phyloP scores from a whole-genome alignment of 73 alveolate species.

The Effrenium voratum region DNA sequence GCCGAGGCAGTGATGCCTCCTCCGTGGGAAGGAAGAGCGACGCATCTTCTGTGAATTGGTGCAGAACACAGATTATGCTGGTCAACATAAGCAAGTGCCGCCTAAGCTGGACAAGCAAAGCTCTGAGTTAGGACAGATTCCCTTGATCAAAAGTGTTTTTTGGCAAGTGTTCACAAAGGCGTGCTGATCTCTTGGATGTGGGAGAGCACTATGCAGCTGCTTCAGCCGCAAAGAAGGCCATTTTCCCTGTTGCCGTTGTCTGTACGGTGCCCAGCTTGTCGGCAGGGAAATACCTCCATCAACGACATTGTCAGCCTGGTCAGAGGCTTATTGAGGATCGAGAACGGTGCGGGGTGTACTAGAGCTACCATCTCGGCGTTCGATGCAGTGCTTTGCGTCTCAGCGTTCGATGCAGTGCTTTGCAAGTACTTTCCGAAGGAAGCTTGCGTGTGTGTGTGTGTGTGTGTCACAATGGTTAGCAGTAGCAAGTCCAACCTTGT shows the following conservation, averaged over 20 bases:
- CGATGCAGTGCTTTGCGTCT: no score
- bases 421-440: no score
- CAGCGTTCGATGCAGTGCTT: no score
- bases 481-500: no score
- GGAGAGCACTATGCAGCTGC: slow-evolving; percentile 58
- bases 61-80: slow-evolving; percentile 14
- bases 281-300: slow-evolving; percentile 58
- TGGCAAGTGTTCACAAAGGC: not conserved
- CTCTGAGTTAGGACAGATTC: not conserved
- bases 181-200: slow-evolving; percentile 5
- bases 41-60: slow-evolving; percentile 62
- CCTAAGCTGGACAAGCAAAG: not conserved
- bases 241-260: not conserved
- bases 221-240: slow-evolving; percentile 70
- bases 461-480: no score
- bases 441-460: no score
- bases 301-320: slow-evolving; percentile 49
- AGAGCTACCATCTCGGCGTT: no score
- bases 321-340: not conserved
- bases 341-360: no score
- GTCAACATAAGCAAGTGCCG: not conserved
- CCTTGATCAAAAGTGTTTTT: not conserved
- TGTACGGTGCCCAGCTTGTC: not conserved
- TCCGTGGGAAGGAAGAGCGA: slow-evolving; percentile 57
- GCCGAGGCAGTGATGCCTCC: slow-evolving; percentile 55